phyloP scores from a whole-genome alignment of 805 yeast genomes.

The Tetrapisispora taiwanensis region DNA sequence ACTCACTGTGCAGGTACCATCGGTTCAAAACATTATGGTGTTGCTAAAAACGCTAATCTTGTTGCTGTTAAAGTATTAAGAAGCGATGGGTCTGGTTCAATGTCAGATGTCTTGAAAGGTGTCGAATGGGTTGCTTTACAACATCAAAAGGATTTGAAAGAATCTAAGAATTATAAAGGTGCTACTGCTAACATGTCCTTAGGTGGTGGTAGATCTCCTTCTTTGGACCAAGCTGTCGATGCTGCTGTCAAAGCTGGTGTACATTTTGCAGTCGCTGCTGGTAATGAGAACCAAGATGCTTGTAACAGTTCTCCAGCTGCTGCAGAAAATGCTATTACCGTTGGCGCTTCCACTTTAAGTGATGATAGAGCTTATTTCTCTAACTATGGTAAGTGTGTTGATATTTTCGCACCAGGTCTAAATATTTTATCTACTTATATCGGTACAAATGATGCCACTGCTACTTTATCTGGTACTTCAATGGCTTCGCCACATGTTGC shows the following conservation, averaged over 20 bases:
- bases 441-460: slow-evolving; percentile 67
- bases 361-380: slow-evolving; percentile 93
- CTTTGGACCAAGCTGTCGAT: slow-evolving; percentile 77
- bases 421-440: slow-evolving; percentile 76
- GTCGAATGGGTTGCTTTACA: slow-evolving; percentile 65
- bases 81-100: slow-evolving; percentile 73
- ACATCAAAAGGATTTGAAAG: not conserved
- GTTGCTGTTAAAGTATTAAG: slow-evolving; percentile 80
- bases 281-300: slow-evolving; percentile 88
- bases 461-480: slow-evolving; percentile 87
- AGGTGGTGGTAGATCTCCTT: slow-evolving; percentile 86
- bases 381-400: slow-evolving; percentile 92
- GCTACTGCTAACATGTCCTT: slow-evolving; percentile 88
- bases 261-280: slow-evolving; percentile 93
- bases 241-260: slow-evolving; percentile 85
- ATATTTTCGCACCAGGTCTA: slow-evolving; percentile 93
- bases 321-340: slow-evolving; percentile 76
- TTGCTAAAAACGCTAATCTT: slow-evolving; percentile 67
- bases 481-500: slow-evolving; percentile 98
- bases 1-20: slow-evolving; percentile 97
- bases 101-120: slow-evolving; percentile 79
- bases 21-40: slow-evolving; percentile 70
- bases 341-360: slow-evolving; percentile 85
- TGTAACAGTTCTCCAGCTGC: slow-evolving; percentile 89
- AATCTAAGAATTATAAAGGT: slow-evolving; percentile 49